These are phyloP conservation scores for Grifola frondosa DNA, from an alignment of 1,284 basidiomycete genomes.

Conservation along the genomic window DNA sequence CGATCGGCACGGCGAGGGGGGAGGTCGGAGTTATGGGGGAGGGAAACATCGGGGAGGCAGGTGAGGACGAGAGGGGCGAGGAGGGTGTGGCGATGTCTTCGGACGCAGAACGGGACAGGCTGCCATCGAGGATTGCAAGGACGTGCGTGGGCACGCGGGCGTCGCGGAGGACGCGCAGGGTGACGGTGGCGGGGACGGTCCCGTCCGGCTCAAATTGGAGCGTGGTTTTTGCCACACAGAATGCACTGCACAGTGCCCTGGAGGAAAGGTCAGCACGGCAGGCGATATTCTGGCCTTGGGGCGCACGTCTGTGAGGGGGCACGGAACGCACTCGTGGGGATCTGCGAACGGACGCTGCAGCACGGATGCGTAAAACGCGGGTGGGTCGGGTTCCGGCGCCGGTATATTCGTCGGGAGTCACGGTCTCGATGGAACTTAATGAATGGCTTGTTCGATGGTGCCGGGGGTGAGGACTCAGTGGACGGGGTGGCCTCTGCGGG, in stretches of 20 bases:
- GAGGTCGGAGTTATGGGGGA: no score
- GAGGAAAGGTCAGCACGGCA: slow-evolving; percentile 1
- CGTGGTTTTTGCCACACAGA: slow-evolving; percentile 20
- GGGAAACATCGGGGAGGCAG: slow-evolving; percentile 5
- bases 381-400: background rate
- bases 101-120: slow-evolving; percentile 3
- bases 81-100: slow-evolving; percentile 9
- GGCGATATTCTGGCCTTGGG: slow-evolving; percentile 3
- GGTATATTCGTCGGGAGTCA: background rate
- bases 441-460: slow-evolving; percentile 8
- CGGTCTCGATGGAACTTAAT: slow-evolving; percentile 5
- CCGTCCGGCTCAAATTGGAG: slow-evolving; percentile 7
- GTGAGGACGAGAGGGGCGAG: slow-evolving; percentile 13
- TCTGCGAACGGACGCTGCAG: slow-evolving; percentile 27
- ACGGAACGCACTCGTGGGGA: slow-evolving; percentile 18
- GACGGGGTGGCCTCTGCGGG: slow-evolving; percentile 5
- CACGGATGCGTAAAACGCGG: slow-evolving; percentile 3
- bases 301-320: slow-evolving; percentile 1
- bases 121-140: slow-evolving; percentile 19
- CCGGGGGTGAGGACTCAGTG: slow-evolving; percentile 3
- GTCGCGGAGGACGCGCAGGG: slow-evolving; percentile 18
- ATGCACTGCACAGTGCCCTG: slow-evolving; percentile 25
- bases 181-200: slow-evolving; percentile 15
- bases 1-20: slow-evolving; percentile 30
- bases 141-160: slow-evolving; percentile 23